phyloP scores from a whole-genome alignment of 2,329 filamentous ascomycete species.

The Cordyceps cicadae region DNA sequence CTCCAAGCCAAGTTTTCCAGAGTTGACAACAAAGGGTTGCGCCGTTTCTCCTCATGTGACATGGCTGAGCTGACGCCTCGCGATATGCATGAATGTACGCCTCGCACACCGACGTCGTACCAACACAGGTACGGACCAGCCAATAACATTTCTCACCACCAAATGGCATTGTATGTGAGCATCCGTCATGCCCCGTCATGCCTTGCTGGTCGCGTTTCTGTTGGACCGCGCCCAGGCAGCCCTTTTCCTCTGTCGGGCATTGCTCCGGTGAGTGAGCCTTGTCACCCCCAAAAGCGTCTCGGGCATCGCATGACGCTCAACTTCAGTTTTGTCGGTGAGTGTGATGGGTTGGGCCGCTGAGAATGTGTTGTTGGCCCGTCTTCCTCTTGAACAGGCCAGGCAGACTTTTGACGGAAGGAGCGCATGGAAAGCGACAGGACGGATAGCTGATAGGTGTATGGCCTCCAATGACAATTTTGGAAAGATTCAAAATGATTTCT shows the following conservation, averaged over 20 bases:
- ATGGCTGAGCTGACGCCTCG: conserved; percentile 23
- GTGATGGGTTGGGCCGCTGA: conserved; percentile 33
- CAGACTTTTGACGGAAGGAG: background rate
- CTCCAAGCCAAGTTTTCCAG: background rate
- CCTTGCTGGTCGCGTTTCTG: too few species aligned
- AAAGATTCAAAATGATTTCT: too few species aligned
- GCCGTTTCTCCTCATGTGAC: conserved; percentile 25
- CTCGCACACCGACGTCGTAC: conserved; percentile 31
- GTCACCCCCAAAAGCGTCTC: conserved; percentile 17
- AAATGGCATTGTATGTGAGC: background rate
- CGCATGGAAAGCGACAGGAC: background rate
- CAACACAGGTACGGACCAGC: conserved; percentile 34
- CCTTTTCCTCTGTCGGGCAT: conserved; percentile 26
- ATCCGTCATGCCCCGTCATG: background rate
- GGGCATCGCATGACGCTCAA: conserved; percentile 28
- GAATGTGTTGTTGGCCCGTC: conserved; percentile 22
- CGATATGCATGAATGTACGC: conserved; percentile 21
- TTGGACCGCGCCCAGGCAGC: conserved; percentile 18
- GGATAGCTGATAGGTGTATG: background rate
- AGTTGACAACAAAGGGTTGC: conserved; percentile 22
- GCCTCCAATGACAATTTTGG: too few species aligned
- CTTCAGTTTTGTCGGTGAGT: conserved; percentile 37
- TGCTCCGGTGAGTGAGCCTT: conserved; percentile 27
- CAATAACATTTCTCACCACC: background rate
- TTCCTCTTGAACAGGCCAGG: too few species aligned